Evolutionary conservation across 2,329 filamentous ascomycete genomes (phyloP), one percentile per base, ranked within the genome.

Genomic region (Chaetomiaceae sp.): DNA sequence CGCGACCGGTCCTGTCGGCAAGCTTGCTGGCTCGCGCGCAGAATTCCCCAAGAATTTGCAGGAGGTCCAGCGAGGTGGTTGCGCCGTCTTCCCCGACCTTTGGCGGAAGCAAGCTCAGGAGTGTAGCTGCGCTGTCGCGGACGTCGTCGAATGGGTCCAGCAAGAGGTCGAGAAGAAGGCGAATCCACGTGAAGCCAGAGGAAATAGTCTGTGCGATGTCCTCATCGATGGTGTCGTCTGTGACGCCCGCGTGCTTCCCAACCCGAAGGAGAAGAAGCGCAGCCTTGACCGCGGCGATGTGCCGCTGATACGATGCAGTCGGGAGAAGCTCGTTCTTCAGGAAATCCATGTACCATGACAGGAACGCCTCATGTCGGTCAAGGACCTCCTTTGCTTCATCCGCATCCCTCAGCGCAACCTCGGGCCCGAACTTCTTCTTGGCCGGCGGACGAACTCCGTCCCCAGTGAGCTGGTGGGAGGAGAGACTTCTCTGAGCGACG

Each of bases 71-170:
- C 22, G 45, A 61, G 45, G 43, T 27, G 15, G 47, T 19, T 44
- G 19, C 36, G 37, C 53, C 55, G 47, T 58, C 20, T 23, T 59
- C 68, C 42, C 47, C 60, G 34, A 59, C 54, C 19, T 66, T 73
- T 22, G 70, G 66, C 15, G 74, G 69, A 37, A 81, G 73, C n/a
- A 80, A 63, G 48, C 73, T 75, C 25, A 88, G 62, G 2, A 84
- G 71, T 1, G 68, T 69, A 0, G 76, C 72, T 3, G 83, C 78
- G 34, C 72, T 70, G 39, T 80, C 82, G 60, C 92, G 80, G 4
- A 97, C 88, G 68, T 99, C 94, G 53, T 97, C 94, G 64, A 95
- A 99, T 0, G 92, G 89, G 63, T 99, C 89, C 65, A 95, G 76
- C 7, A 95, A 71, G 20, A 96, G 79, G 67, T 96, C 90, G 14